Conservation (phyloP, 176 grass and related monocot species). For the Saccharum officinarum region DNA sequence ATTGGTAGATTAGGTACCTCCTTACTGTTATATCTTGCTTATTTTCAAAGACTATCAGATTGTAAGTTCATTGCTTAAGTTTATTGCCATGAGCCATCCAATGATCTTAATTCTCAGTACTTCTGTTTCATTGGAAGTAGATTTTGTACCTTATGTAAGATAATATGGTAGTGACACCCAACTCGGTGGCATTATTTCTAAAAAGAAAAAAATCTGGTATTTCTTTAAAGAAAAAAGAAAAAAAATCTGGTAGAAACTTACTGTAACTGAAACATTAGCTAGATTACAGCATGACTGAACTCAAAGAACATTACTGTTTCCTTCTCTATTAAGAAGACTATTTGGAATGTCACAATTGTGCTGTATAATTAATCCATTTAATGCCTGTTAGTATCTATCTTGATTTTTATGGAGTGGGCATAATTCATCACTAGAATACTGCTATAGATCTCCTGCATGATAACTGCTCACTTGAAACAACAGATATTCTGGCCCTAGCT, state of each 20-base stretch:
- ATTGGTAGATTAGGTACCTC: slow-evolving; percentile 87
- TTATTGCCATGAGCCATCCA: neutral
- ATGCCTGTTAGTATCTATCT: neutral
- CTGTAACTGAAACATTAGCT: neutral
- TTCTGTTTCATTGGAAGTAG: slow-evolving; percentile 2
- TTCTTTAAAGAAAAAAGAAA: no score
- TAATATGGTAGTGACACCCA: neutral
- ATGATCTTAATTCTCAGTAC: neutral
- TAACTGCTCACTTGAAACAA: neutral
- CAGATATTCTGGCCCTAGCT: neutral
- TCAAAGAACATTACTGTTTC: neutral
- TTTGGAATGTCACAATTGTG: neutral
- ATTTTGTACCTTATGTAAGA: neutral
- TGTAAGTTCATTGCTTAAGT: slow-evolving; percentile 11
- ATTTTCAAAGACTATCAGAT: neutral
- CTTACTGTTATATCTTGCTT: slow-evolving; percentile 22
- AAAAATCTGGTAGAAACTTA: neutral
- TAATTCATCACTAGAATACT: neutral
- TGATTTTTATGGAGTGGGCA: neutral
- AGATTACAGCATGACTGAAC: neutral
- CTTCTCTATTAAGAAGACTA: neutral
- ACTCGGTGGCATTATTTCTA: neutral
- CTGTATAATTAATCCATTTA: neutral
- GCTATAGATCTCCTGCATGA: neutral
- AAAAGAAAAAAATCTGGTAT: neutral